These are phyloP conservation scores for Voacanga thouarsii DNA, from an alignment of 257 asterid genomes.

Conservation along the genomic window DNA sequence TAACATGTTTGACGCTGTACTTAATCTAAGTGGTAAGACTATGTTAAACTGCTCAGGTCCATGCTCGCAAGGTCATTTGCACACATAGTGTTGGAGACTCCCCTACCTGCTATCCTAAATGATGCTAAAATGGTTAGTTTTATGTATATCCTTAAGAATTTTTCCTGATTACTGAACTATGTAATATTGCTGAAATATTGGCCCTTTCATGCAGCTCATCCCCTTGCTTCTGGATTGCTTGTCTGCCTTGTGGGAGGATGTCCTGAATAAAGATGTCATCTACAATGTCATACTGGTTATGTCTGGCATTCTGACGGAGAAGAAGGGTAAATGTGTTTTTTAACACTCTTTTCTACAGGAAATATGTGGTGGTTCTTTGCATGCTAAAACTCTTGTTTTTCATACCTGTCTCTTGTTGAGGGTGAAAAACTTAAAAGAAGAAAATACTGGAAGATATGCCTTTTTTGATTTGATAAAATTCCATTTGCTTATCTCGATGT, in stretches of 20 bases:
- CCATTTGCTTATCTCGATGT: neutral
- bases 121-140: conserved; percentile 73
- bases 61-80: conserved; percentile 75
- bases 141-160: neutral
- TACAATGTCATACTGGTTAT: conserved; percentile 62
- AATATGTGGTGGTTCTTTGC: neutral
- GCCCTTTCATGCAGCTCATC: conserved; percentile 55
- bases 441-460: neutral
- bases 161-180: neutral
- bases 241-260: conserved; percentile 51
- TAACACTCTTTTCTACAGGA: neutral
- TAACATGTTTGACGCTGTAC: neutral
- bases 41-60: conserved; percentile 42
- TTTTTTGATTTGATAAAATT: neutral
- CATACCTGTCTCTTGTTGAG: neutral
- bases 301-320: conserved; percentile 71
- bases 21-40: conserved; percentile 3
- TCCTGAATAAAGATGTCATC: conserved; percentile 54
- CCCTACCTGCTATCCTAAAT: conserved; percentile 62
- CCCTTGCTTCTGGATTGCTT: conserved; percentile 72
- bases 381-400: neutral
- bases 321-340: conserved; percentile 54
- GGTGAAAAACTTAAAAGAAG: too few species aligned
- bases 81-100: conserved; percentile 69
- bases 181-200: conserved; percentile 21